Evolutionary conservation across 1,139 yeast genomes (phyloP).

Genomic region (Lodderomyces oxycetoniae): DNA sequence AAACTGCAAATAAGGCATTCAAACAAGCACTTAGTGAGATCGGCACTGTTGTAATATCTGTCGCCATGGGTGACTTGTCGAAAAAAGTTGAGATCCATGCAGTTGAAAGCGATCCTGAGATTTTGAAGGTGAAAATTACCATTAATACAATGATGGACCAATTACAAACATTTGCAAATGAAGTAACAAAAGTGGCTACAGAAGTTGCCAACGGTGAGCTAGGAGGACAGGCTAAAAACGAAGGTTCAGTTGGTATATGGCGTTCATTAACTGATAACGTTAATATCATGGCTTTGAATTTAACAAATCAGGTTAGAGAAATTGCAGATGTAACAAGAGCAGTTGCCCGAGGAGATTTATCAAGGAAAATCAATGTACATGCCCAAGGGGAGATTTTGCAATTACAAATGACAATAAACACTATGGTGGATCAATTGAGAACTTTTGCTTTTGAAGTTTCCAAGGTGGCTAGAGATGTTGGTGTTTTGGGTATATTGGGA

Average conservation of each 20-base stretch:
- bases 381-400: conserved; percentile 82
- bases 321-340: conserved; percentile 87
- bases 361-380: conserved; percentile 73
- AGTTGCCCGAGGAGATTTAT: conserved; percentile 74
- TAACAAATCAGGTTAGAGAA: conserved; percentile 79
- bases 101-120: conserved; percentile 71
- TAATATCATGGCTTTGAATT: conserved; percentile 80
- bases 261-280: conserved; percentile 78
- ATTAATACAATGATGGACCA: conserved; percentile 89
- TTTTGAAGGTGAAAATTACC: conserved; percentile 71
- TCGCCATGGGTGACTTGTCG: conserved; percentile 79
- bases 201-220: conserved; percentile 86
- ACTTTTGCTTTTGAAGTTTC: conserved; percentile 87
- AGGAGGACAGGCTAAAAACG: conserved; percentile 84
- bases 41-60: conserved; percentile 77
- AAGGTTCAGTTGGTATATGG: conserved; percentile 85
- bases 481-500: conserved; percentile 82
- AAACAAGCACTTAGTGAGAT: conserved; percentile 73
- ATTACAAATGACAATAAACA: conserved; percentile 72
- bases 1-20: conserved; percentile 68
- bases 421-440: conserved; percentile 85
- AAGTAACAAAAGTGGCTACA: conserved; percentile 80
- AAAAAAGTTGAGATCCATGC: conserved; percentile 71
- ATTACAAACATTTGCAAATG: conserved; percentile 74
- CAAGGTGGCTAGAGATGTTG: conserved; percentile 84